Evolutionary conservation across 2,329 filamentous ascomycete genomes (phyloP).

Genomic region (Xylariaceae sp.): DNA sequence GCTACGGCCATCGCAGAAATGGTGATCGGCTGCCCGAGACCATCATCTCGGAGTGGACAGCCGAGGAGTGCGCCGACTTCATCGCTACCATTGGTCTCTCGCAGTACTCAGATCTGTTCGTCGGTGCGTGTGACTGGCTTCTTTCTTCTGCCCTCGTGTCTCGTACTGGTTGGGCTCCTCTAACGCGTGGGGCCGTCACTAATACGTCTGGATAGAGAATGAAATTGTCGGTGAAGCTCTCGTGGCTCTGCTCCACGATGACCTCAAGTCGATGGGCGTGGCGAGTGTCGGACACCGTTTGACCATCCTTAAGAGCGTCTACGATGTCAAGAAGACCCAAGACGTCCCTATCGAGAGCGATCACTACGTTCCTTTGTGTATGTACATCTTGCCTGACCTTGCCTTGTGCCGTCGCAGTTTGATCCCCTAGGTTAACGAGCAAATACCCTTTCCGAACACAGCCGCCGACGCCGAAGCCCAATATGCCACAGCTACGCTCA

Average conservation of each 20-base stretch:
- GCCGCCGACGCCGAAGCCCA: slow-evolving; percentile 84
- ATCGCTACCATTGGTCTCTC: slow-evolving; percentile 71
- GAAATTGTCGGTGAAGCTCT: slow-evolving; percentile 90
- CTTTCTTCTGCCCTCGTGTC: background rate
- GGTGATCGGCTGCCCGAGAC: slow-evolving; percentile 66
- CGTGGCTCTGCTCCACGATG: slow-evolving; percentile 81
- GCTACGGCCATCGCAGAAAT: slow-evolving; percentile 62
- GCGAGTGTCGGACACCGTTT: slow-evolving; percentile 88
- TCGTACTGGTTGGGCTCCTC: slow-evolving; percentile 21
- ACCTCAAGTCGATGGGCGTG: slow-evolving; percentile 93
- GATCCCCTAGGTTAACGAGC: slow-evolving; percentile 8
- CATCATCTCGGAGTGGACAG: slow-evolving; percentile 73
- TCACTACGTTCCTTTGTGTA: slow-evolving; percentile 90
- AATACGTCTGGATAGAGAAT: slow-evolving; percentile 59
- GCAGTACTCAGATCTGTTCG: slow-evolving; percentile 77
- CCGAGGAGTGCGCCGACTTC: slow-evolving; percentile 87
- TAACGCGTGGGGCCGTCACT: slow-evolving; percentile 16
- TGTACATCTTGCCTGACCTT: slow-evolving; percentile 32
- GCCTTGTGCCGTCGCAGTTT: background rate
- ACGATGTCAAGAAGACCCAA: slow-evolving; percentile 92
- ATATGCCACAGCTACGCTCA: slow-evolving; percentile 81
- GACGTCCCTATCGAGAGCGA: slow-evolving; percentile 87
- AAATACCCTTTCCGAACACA: slow-evolving; percentile 35
- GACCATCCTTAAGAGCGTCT: slow-evolving; percentile 91
- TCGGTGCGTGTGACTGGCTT: slow-evolving; percentile 54